Evolutionary conservation across 106 monocot species (phyloP).

Genomic region (Agapanthus africanus): DNA sequence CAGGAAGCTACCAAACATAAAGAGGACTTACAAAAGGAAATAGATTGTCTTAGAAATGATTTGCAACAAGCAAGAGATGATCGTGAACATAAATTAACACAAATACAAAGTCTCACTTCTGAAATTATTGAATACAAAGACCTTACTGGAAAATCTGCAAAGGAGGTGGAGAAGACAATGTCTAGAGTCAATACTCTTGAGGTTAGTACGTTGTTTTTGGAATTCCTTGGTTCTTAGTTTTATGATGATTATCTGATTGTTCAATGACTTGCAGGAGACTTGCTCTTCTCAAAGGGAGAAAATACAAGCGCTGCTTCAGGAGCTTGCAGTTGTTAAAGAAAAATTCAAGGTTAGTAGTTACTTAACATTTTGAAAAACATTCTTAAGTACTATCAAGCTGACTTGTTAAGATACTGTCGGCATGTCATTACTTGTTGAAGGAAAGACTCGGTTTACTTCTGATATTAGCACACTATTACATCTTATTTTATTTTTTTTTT

Average conservation of each 20-base stretch:
- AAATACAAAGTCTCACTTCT: constrained; percentile 36
- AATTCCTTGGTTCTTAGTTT: too few species aligned
- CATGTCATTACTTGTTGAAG: background rate
- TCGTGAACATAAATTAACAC: constrained; percentile 45
- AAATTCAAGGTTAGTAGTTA: constrained; percentile 57
- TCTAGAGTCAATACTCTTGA: constrained; percentile 34
- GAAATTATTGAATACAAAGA: constrained; percentile 17
- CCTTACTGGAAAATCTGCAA: constrained; percentile 8
- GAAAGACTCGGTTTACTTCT: background rate
- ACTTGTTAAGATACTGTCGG: background rate
- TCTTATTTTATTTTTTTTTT: background rate
- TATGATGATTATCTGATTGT: too few species aligned
- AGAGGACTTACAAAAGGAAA: constrained; percentile 53
- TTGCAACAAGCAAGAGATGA: constrained; percentile 66
- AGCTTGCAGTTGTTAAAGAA: constrained; percentile 48
- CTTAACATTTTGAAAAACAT: background rate
- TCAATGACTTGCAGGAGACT: constrained; percentile 34
- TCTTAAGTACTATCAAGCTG: background rate
- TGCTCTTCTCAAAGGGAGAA: constrained; percentile 52
- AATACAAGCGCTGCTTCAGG: constrained; percentile 42
- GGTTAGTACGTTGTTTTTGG: too few species aligned
- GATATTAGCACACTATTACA: background rate
- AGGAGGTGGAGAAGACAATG: constrained; percentile 7
- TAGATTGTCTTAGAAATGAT: constrained; percentile 51
- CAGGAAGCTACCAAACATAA: constrained; percentile 62